Base-by-base conservation (phyloP, 2,329 filamentous ascomycete genomes). In the Monilinia vaccinii-corymbosi region DNA sequence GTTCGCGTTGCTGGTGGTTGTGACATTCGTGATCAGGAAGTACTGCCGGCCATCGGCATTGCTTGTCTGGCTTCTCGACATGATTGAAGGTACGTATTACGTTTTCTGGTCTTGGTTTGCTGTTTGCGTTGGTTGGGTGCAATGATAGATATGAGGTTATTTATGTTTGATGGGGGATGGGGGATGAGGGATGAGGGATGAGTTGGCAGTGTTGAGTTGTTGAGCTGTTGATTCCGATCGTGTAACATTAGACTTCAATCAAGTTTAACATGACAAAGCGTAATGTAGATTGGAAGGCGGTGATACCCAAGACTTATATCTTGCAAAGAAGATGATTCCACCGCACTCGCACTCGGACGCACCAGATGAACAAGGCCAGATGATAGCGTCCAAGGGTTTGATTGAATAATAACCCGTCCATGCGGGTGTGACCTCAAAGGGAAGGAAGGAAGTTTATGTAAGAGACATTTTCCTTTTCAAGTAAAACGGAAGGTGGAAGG, bases 1-100 rank as follows among this genome's bases (percentile, higher is more conserved):
- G 21, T 61, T 60, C 5, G 58, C 23, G 31, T 56, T 42, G 23
- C 40, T 48, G 46, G 25, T 11, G 4, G 60, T n/a, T 9, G 32
- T 23, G 31, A 58, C 53, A 31, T 60, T 61, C 57, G 62, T 64
- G 45, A 66, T 63, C 16, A 65, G 57, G 61, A 62, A 60, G 52
- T 65, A 61, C 53, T 65, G 60, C 49, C 56, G 61, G 48, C 50
- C 50, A 21, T 56, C 25, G 21, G 44, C 45, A 28, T 46, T 34
- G 31, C 18, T 59, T 28, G 56, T 34, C 21, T 40, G 21, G 40
- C 13, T 59, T 25, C 48, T 44, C 21, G 56, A 40, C 56, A 59
- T 59, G 16, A 49, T 53, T 53, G 48, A 45, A 28, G 16, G 1
- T n/a, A n/a, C n/a, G n/a, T n/a, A n/a, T n/a, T 18, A 46, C n/a